phyloP scores from a whole-genome alignment of 306 rosid genomes.

The Sicyos baderoa region DNA sequence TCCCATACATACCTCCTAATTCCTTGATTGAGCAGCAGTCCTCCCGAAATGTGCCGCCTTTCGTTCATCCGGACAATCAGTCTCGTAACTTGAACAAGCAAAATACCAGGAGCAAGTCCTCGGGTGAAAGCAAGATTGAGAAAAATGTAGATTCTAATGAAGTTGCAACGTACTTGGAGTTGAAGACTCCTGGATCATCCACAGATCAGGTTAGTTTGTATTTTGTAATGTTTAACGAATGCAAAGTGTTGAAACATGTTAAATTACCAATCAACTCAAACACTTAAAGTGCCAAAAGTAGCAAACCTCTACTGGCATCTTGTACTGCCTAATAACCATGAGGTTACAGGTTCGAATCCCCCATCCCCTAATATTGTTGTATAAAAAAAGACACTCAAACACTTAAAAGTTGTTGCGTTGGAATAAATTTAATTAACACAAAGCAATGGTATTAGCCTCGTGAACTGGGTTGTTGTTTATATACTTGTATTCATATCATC shows the following conservation, averaged over 20 bases:
- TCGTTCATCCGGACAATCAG: slow-evolving; percentile 39
- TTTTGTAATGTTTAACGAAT: slow-evolving; percentile 6
- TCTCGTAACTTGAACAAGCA: slow-evolving; percentile 41
- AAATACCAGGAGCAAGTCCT: slow-evolving; percentile 43
- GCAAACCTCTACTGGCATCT: too few relatives aligned
- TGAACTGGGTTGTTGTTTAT: background rate
- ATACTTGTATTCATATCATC: slow-evolving; percentile 11
- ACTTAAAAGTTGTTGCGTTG: too few relatives aligned
- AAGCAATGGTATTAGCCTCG: background rate
- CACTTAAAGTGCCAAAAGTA: too few relatives aligned
- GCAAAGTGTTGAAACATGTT: too few relatives aligned
- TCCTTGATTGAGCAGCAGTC: slow-evolving; percentile 59
- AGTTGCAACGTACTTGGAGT: slow-evolving; percentile 57
- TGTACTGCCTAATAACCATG: too few relatives aligned
- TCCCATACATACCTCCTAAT: slow-evolving; percentile 55
- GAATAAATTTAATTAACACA: too few relatives aligned
- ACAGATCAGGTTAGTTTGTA: slow-evolving; percentile 55
- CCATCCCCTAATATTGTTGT: too few relatives aligned
- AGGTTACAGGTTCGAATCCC: too few relatives aligned
- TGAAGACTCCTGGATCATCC: slow-evolving; percentile 72
- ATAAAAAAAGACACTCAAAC: too few relatives aligned
- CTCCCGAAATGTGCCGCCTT: slow-evolving; percentile 38
- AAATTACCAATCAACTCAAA: too few relatives aligned
- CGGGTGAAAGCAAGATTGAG: slow-evolving; percentile 47
- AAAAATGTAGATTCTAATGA: slow-evolving; percentile 43